Conservation (phyloP, 2,329 filamentous ascomycete species). For the Aspergillus vadensis region DNA sequence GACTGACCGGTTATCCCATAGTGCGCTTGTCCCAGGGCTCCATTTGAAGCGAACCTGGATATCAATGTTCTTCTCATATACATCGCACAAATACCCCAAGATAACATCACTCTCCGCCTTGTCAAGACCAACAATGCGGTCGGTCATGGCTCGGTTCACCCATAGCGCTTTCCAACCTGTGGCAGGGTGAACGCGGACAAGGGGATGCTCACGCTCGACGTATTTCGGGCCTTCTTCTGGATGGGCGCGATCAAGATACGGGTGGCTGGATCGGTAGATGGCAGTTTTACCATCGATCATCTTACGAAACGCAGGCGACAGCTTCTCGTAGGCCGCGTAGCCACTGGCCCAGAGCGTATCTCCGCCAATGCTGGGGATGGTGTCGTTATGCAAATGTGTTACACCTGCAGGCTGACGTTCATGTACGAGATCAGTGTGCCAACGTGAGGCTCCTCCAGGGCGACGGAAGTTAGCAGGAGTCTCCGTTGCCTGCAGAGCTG, state of each 20-base stretch:
- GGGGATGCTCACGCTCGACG: slow-evolving; percentile 67
- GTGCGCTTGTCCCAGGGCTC: slow-evolving; percentile 65
- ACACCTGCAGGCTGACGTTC: slow-evolving; percentile 70
- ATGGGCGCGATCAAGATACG: slow-evolving; percentile 66
- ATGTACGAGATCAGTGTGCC: slow-evolving; percentile 72
- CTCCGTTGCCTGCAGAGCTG: slow-evolving; percentile 66
- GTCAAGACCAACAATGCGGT: slow-evolving; percentile 68
- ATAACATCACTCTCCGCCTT: slow-evolving; percentile 69
- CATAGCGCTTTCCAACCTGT: slow-evolving; percentile 75
- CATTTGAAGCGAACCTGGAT: slow-evolving; percentile 73
- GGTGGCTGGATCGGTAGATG: slow-evolving; percentile 66
- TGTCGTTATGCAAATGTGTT: slow-evolving; percentile 71
- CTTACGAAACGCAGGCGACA: slow-evolving; percentile 68
- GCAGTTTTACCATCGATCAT: slow-evolving; percentile 69
- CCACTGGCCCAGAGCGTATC: slow-evolving; percentile 74
- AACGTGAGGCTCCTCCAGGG: slow-evolving; percentile 67
- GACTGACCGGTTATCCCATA: slow-evolving; percentile 61
- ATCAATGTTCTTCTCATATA: slow-evolving; percentile 70
- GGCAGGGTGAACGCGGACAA: slow-evolving; percentile 70
- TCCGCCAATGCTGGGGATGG: slow-evolving; percentile 64
- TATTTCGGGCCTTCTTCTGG: slow-evolving; percentile 63
- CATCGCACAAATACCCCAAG: slow-evolving; percentile 66
- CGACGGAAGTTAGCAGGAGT: slow-evolving; percentile 62
- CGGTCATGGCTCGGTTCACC: slow-evolving; percentile 71
- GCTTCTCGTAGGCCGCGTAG: slow-evolving; percentile 72